phyloP scores from a whole-genome alignment of 106 monocot species.

The Cymbidium sinense region DNA sequence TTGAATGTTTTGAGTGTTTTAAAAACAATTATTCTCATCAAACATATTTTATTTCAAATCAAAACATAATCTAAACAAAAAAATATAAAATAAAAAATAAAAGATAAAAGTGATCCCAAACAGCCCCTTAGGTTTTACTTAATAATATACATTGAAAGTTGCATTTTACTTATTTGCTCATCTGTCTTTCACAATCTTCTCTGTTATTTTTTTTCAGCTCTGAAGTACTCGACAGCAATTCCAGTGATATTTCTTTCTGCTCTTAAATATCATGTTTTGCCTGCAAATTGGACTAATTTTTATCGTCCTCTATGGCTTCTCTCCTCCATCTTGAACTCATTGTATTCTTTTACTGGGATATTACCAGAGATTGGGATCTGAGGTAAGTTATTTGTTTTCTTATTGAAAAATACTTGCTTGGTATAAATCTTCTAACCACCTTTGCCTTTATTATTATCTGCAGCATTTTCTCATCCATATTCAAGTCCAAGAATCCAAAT shows the following conservation, averaged over 20 bases:
- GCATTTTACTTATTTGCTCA: neutral
- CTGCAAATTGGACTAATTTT: conserved; percentile 60
- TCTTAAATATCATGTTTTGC: conserved; percentile 85
- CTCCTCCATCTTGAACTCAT: conserved; percentile 65
- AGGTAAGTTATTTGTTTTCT: conserved; percentile 28
- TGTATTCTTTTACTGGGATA: conserved; percentile 96
- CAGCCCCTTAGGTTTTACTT: too few relatives aligned
- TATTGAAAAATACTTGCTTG: neutral
- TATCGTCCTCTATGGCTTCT: conserved; percentile 91
- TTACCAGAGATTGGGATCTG: conserved; percentile 86
- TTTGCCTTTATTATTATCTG: neutral
- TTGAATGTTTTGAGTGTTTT: too few relatives aligned
- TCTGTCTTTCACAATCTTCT: neutral
- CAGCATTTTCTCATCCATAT: conserved; percentile 70
- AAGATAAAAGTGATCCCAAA: too few relatives aligned
- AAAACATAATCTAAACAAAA: too few relatives aligned
- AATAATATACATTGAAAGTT: neutral
- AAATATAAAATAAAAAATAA: too few relatives aligned
- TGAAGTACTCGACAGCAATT: conserved; percentile 84
- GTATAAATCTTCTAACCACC: neutral
- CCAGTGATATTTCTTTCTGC: conserved; percentile 90
- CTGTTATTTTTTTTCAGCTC: conserved; percentile 23
- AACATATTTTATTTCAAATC: too few relatives aligned
- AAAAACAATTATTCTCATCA: too few relatives aligned
- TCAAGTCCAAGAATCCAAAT: conserved; percentile 79